phyloP scores from a whole-genome alignment of 2,329 filamentous ascomycete genomes.

The Aureobasidium sp. region DNA sequence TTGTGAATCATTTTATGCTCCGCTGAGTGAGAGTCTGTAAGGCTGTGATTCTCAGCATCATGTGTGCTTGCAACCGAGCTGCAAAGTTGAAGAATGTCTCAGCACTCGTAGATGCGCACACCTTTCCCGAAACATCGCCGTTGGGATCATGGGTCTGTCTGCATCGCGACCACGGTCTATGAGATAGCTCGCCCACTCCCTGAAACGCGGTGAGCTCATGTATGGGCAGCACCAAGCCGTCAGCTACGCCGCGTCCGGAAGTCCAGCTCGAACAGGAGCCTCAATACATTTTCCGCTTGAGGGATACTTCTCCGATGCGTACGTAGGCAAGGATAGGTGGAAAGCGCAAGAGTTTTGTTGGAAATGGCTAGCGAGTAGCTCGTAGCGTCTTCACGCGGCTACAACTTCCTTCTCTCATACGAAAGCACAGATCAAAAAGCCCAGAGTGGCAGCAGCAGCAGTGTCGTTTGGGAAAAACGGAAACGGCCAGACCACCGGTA shows the following conservation, averaged over 20 bases:
- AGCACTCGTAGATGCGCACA: not conserved
- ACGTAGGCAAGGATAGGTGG: not conserved
- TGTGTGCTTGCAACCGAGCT: not conserved
- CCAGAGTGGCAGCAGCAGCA: not conserved
- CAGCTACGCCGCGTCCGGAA: not conserved
- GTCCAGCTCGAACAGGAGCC: not conserved
- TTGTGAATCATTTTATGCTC: not conserved
- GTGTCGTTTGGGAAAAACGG: not conserved
- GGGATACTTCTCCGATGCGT: not conserved
- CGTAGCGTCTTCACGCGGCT: not conserved
- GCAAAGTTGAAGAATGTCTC: not conserved
- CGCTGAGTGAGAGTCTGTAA: not conserved
- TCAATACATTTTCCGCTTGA: not conserved
- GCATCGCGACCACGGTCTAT: not conserved
- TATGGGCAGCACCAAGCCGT: not conserved
- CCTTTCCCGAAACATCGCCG: not conserved
- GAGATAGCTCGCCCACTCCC: not conserved
- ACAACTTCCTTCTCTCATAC: not conserved
- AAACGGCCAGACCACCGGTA: not conserved
- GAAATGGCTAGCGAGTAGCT: not conserved
- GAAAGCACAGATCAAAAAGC: not conserved
- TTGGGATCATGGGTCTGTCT: not conserved
- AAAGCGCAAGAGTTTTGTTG: not conserved
- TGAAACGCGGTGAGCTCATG: not conserved
- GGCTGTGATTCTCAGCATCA: not conserved